Base-by-base conservation (phyloP, 2,329 filamentous ascomycete species). In the Aspergillus alliaceus region DNA sequence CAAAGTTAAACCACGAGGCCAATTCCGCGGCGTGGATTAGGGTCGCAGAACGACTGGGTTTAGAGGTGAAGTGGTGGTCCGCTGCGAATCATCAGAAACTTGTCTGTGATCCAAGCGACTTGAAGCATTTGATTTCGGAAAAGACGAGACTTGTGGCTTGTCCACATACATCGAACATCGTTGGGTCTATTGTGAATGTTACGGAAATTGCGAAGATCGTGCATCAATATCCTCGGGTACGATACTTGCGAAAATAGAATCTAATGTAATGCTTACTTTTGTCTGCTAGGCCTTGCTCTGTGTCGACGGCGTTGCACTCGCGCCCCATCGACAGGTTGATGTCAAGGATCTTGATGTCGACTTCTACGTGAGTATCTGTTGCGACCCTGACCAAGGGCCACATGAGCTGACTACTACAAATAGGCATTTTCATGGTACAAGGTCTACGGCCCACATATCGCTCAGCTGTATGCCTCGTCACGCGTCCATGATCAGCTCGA, bases 381-480 rank as follows among this genome's bases (percentile, higher is more conserved):
- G 2, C 8, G 6, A 29, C 25, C n/a, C 32, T 18, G n/a, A 6
- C 15, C 34, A 27, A 14, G 11, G 7, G n/a, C 29, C 12, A 12
- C 35, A 50, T 20, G 3, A 2, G 67, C 12, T 24, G 22, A 27
- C 25, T 22, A n/a, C 34, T 20, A 14, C 15, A 37, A 2, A 22
- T 31, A 71, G 68, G 76, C 81, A n/a, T 91, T 93, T 68, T 87
- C 82, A 0, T 93, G 89, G 90, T 93, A 93, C 75, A 93, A 93
- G 71, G 84, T 92, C 1, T 93, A 89, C 67, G 90, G 90, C 0
- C 90, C 90, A 1, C 90, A 93, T 64, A 80, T 92, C 1, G 82
- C 89, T 0, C 83, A 88, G 61, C 76, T 93, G 1, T 93, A 91
- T 67, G 88, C 83, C 5, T 84, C 84, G 24, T 77, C 77, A 4